Conservation (phyloP, 257 asterid genomes). For the Solanum ossicruentum region DNA sequence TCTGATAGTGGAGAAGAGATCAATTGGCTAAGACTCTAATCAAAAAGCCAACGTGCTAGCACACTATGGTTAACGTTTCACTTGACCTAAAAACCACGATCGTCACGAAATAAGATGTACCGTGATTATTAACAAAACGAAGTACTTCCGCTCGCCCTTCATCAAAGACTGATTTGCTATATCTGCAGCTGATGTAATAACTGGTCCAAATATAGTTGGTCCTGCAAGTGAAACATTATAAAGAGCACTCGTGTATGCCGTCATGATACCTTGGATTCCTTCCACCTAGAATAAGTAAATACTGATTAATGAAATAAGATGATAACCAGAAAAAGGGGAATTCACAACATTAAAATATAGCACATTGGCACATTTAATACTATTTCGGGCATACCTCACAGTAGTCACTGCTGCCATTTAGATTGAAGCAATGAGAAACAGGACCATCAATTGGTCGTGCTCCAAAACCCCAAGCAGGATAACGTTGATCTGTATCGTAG, state of each 20-base stretch:
- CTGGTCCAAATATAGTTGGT: constrained; percentile 91
- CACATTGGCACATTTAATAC: background rate
- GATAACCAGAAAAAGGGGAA: background rate
- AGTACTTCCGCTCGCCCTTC: constrained; percentile 61
- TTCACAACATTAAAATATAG: background rate
- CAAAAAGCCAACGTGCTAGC: background rate
- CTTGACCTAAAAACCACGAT: background rate
- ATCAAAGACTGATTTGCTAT: constrained; percentile 82
- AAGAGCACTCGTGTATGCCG: constrained; percentile 76
- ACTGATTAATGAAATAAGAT: background rate
- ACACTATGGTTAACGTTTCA: background rate
- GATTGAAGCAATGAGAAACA: constrained; percentile 94
- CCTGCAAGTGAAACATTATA: constrained; percentile 94
- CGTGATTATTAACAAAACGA: constrained; percentile 78
- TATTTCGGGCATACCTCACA: constrained; percentile 49
- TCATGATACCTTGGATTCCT: constrained; percentile 84
- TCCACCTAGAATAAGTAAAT: constrained; percentile 51
- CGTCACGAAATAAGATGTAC: constrained; percentile 18
- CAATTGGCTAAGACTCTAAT: background rate
- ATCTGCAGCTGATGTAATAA: constrained; percentile 64
- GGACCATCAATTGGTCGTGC: constrained; percentile 98
- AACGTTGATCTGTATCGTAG: constrained; percentile 76
- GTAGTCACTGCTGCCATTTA: constrained; percentile 81
- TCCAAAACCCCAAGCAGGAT: constrained; percentile 99
- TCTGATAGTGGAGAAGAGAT: background rate